These are phyloP conservation scores for Leishmania lainsoni DNA, from an alignment of 208 protist genomes.

Conservation along the genomic window DNA sequence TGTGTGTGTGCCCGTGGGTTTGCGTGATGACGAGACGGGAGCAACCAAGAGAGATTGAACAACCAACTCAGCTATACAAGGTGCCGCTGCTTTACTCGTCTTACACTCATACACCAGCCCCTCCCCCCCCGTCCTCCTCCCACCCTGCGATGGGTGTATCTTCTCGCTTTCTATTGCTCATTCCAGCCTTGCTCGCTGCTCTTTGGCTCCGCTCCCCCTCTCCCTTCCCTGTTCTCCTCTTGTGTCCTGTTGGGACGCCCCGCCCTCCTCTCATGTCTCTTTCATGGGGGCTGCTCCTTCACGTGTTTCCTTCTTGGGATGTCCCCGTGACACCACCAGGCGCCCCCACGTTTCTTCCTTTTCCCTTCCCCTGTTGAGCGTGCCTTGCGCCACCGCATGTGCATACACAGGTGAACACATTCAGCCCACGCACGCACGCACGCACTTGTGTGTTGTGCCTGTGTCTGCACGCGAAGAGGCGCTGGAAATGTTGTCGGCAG, in stretches of 20 bases:
- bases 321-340: neutral
- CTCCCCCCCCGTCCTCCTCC: neutral
- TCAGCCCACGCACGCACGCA: neutral
- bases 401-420: neutral
- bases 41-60: neutral
- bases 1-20: neutral
- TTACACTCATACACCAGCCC: neutral
- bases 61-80: conserved; percentile 1
- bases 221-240: no score
- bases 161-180: neutral
- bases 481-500: no score
- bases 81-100: neutral
- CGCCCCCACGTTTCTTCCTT: neutral
- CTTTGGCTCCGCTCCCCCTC: neutral
- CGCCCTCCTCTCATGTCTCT: neutral
- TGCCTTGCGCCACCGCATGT: neutral
- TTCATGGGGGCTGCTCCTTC: neutral
- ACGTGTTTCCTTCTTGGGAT: neutral
- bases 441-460: neutral
- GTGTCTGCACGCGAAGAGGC: no score
- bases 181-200: neutral
- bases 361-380: neutral
- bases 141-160: neutral
- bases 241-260: no score
- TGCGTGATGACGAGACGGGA: neutral